Conservation (phyloP, 768 basidiomycete genomes). For the Russula sp. region DNA sequence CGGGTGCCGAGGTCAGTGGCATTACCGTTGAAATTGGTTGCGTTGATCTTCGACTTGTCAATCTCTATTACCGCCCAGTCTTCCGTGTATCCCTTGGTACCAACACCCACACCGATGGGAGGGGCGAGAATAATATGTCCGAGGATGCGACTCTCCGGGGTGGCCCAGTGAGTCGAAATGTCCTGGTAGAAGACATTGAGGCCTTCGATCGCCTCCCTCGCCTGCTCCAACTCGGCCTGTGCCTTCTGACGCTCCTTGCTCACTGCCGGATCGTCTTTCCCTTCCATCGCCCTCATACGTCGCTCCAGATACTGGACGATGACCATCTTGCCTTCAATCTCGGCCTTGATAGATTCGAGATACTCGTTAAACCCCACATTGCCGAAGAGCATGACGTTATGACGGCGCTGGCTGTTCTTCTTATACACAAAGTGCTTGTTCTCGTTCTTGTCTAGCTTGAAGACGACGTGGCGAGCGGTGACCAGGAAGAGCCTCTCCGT, state of each 20-base stretch:
- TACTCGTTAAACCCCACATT: conserved; percentile 24
- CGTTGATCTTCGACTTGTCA: background rate
- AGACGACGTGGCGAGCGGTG: conserved; percentile 30
- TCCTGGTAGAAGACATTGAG: background rate
- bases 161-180: background rate
- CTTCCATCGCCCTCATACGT: background rate
- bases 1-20: background rate
- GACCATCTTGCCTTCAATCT: background rate
- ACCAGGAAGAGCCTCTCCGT: conserved; percentile 27
- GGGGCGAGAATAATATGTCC: background rate
- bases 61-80: background rate
- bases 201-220: background rate
- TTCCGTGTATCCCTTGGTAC: background rate
- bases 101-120: background rate
- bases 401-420: conserved; percentile 22
- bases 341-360: conserved; percentile 26
- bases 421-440: conserved; percentile 26
- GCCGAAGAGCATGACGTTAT: conserved; percentile 30
- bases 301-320: background rate
- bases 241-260: background rate
- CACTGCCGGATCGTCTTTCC: background rate
- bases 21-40: background rate
- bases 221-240: background rate
- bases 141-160: background rate
- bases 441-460: conserved; percentile 22